Evolutionary conservation across 2,329 filamentous ascomycete species (phyloP).

Genomic region (Nigrograna mackinnonii): DNA sequence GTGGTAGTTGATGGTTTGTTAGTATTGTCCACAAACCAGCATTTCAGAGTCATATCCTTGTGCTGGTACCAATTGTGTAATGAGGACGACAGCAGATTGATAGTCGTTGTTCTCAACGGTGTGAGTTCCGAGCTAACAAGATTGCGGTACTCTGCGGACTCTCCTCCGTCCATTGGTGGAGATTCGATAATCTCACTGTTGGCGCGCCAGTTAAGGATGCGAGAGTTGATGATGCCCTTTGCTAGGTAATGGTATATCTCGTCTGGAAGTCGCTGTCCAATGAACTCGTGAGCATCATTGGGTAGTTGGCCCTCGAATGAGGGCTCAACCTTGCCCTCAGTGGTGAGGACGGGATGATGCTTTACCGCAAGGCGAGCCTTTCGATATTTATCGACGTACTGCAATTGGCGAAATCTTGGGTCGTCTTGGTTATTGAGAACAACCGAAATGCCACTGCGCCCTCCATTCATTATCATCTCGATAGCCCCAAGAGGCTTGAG

Average conservation of each 20-base stretch:
- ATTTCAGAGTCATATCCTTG: conserved; percentile 75
- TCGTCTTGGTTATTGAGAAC: conserved; percentile 82
- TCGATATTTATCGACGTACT: conserved; percentile 85
- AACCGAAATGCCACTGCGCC: conserved; percentile 70
- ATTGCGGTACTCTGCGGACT: conserved; percentile 77
- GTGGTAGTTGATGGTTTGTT: conserved; percentile 54
- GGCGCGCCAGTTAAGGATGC: conserved; percentile 80
- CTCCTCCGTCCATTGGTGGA: conserved; percentile 84
- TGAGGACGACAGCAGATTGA: conserved; percentile 77
- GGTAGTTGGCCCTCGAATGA: conserved; percentile 75
- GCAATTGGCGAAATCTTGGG: conserved; percentile 68
- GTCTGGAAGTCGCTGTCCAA: conserved; percentile 85
- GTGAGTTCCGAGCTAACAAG: conserved; percentile 76
- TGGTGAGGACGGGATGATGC: conserved; percentile 81
- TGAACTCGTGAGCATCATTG: conserved; percentile 83
- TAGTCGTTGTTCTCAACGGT: conserved; percentile 73
- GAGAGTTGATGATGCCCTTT: conserved; percentile 76
- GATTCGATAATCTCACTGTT: conserved; percentile 76
- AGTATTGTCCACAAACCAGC: conserved; percentile 68
- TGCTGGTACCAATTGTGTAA: conserved; percentile 83
- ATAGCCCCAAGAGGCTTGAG: conserved; percentile 74
- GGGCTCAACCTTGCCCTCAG: conserved; percentile 76
- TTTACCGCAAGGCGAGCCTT: conserved; percentile 83
- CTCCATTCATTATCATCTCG: conserved; percentile 71
- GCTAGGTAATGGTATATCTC: conserved; percentile 92